phyloP scores from a whole-genome alignment of 1,139 yeast genomes.

The Wickerhamomyces sp. region DNA sequence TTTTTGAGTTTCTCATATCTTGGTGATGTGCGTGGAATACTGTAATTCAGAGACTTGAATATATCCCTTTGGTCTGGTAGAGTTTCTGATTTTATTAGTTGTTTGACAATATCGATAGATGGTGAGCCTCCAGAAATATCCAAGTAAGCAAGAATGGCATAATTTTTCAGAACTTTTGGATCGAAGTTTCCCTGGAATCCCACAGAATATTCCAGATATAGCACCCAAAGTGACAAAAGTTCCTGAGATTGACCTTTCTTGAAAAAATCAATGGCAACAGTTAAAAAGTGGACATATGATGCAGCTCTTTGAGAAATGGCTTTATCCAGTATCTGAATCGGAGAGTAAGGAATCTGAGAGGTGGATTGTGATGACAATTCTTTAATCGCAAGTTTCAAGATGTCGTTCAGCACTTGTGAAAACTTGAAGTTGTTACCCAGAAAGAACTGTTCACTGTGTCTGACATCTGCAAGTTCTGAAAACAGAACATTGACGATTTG shows the following conservation, averaged over 20 bases:
- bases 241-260: constrained; percentile 10
- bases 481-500: too few species aligned
- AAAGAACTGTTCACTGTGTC: too few species aligned
- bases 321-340: constrained; percentile 17
- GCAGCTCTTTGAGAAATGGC: constrained; percentile 14
- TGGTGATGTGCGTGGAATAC: constrained; percentile 2
- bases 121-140: constrained; percentile 6
- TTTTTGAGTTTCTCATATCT: constrained; percentile 5
- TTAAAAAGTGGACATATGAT: constrained; percentile 5
- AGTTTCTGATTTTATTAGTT: constrained; percentile 4
- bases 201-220: constrained; percentile 14
- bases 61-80: constrained; percentile 1
- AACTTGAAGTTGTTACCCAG: too few species aligned
- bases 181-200: background rate
- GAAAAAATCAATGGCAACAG: constrained; percentile 10
- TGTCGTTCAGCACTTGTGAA: too few species aligned
- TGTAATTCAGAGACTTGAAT: background rate
- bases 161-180: background rate
- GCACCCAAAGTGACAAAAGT: constrained; percentile 20
- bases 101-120: constrained; percentile 4
- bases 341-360: constrained; percentile 14
- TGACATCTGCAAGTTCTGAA: too few species aligned
- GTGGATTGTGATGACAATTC: too few species aligned
- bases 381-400: too few species aligned
- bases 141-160: constrained; percentile 11